Percentiles rank a stretch among this genome's conserved stretches.
phyloP scores from a whole-genome alignment of 345 rosid genomes.

The Fremontodendron californicum region DNA sequence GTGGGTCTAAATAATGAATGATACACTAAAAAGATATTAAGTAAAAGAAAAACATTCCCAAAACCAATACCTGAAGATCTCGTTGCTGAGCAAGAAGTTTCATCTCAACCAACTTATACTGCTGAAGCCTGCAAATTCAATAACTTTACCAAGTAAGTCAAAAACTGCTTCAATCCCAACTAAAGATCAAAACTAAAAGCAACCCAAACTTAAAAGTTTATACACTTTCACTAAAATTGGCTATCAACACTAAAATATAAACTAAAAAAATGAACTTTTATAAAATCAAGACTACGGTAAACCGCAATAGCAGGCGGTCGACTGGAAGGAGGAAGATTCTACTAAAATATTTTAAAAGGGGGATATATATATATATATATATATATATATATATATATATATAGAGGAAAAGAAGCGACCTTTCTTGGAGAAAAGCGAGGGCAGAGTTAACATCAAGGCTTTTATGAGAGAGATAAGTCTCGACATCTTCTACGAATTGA shows the following conservation, averaged over 20 bases:
- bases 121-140: conserved; percentile 58
- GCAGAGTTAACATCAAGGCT: conserved; percentile 76
- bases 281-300: not conserved
- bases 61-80: conserved; percentile 46
- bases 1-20: not conserved
- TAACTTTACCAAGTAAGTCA: not conserved
- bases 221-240: not conserved
- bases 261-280: not conserved
- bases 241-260: not conserved
- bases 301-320: not conserved
- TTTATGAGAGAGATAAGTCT: conserved; percentile 55
- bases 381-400: too few species aligned
- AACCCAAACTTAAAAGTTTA: not conserved
- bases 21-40: not conserved
- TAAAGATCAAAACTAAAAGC: not conserved
- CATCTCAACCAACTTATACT: conserved; percentile 76
- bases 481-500: conserved; percentile 79
- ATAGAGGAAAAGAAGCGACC: conserved; percentile 37
- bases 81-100: conserved; percentile 87
- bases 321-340: not conserved
- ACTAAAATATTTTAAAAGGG: too few species aligned
- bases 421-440: conserved; percentile 81
- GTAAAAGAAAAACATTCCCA: not conserved
- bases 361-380: too few species aligned
- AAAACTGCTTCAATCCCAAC: not conserved